phyloP scores from a whole-genome alignment of 768 basidiomycete species.

The Suillus subaureus region DNA sequence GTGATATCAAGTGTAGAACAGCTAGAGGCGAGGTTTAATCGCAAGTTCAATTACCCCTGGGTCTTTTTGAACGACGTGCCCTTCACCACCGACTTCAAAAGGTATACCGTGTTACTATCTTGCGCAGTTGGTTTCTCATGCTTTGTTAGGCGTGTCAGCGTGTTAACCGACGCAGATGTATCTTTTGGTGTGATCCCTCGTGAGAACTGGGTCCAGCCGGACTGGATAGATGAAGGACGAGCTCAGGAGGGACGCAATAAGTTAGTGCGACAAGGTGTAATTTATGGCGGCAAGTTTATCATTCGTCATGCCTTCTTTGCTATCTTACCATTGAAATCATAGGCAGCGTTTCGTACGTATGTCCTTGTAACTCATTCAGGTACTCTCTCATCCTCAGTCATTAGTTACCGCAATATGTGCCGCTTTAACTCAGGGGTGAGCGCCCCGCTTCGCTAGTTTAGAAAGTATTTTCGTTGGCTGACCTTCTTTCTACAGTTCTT shows the following conservation, averaged over 20 bases:
- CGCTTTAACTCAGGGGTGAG: constrained; percentile 70
- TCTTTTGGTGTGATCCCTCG: constrained; percentile 59
- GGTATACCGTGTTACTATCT: constrained; percentile 23
- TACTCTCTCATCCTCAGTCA: not conserved
- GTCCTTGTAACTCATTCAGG: not conserved
- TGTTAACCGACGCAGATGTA: constrained; percentile 44
- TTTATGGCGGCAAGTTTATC: constrained; percentile 47
- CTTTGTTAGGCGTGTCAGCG: constrained; percentile 32
- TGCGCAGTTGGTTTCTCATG: constrained; percentile 19
- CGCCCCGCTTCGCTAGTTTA: not conserved
- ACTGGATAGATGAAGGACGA: constrained; percentile 69
- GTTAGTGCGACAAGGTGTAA: constrained; percentile 50
- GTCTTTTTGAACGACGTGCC: constrained; percentile 65
- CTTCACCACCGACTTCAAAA: constrained; percentile 57
- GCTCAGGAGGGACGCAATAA: constrained; percentile 54
- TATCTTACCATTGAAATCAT: constrained; percentile 9
- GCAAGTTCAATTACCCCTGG: constrained; percentile 60
- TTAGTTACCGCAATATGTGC: constrained; percentile 77
- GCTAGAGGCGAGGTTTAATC: constrained; percentile 62
- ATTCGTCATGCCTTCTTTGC: not conserved
- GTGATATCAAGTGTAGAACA: constrained; percentile 53
- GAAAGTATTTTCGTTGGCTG: constrained; percentile 1
- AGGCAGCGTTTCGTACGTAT: constrained; percentile 48
- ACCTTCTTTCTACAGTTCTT: constrained; percentile 44
- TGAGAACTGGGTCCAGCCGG: constrained; percentile 72